Evolutionary conservation across 2,329 filamentous ascomycete genomes (phyloP).

Genomic region (Penicillium frequentans): DNA sequence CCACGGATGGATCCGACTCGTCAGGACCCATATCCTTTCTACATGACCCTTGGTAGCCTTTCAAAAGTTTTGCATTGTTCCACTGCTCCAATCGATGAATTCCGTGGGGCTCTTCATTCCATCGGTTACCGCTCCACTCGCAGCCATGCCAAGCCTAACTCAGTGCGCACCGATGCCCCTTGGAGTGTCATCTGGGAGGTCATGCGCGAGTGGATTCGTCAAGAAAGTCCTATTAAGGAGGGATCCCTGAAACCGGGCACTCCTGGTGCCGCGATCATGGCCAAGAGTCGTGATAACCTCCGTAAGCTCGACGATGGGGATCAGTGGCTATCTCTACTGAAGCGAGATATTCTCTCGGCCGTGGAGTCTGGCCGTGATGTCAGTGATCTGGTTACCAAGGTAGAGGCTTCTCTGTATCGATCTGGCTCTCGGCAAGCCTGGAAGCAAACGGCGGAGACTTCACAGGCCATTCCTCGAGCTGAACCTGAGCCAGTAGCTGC

Average conservation of each 20-base stretch:
- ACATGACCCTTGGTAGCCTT: slow-evolving; percentile 73
- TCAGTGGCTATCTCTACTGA: slow-evolving; percentile 31
- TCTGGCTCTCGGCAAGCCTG: slow-evolving; percentile 27
- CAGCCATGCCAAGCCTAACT: slow-evolving; percentile 85
- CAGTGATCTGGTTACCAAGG: slow-evolving; percentile 41
- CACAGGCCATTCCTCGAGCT: not conserved
- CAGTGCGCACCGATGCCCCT: slow-evolving; percentile 89
- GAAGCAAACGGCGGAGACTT: not conserved
- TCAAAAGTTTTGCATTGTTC: slow-evolving; percentile 75
- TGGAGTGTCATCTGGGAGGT: slow-evolving; percentile 90
- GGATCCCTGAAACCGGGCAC: slow-evolving; percentile 68
- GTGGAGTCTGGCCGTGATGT: slow-evolving; percentile 35
- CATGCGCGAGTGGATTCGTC: slow-evolving; percentile 86
- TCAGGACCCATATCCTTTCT: slow-evolving; percentile 79
- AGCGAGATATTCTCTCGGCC: slow-evolving; percentile 38
- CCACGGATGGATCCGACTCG: slow-evolving; percentile 59
- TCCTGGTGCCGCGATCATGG: slow-evolving; percentile 70
- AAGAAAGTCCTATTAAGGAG: slow-evolving; percentile 75
- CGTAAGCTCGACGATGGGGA: slow-evolving; percentile 33
- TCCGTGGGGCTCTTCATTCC: slow-evolving; percentile 77
- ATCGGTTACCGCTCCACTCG: slow-evolving; percentile 81
- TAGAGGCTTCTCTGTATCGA: slow-evolving; percentile 47
- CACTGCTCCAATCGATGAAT: slow-evolving; percentile 73
- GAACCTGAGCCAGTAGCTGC: not conserved
- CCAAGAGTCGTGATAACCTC: slow-evolving; percentile 37